Evolutionary conservation across 305 asterid genomes (phyloP).

Genomic region (Plantago lanceolata): DNA sequence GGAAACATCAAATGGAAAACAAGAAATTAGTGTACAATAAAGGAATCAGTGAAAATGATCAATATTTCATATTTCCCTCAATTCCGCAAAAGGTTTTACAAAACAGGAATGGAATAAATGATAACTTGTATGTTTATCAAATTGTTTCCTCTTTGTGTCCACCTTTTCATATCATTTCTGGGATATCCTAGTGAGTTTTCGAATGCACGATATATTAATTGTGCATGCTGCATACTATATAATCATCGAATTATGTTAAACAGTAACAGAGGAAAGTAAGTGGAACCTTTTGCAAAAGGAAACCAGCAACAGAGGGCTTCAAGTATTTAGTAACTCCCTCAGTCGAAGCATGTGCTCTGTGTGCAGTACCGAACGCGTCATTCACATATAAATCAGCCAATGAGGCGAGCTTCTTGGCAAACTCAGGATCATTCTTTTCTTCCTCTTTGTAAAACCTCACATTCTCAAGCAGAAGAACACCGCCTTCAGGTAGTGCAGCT

Average conservation of each 20-base stretch:
- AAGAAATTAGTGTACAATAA: not conserved
- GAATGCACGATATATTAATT: no score
- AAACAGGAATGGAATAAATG: no score
- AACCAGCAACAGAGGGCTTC: conserved; percentile 85
- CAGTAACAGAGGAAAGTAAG: conserved; percentile 6
- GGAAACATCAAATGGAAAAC: conserved; percentile 18
- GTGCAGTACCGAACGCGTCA: conserved; percentile 89
- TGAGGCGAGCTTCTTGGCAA: conserved; percentile 81
- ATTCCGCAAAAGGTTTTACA: no score
- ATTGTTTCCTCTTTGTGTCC: no score
- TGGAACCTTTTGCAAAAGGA: conserved; percentile 74
- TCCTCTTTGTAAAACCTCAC: conserved; percentile 85
- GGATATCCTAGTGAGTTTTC: no score
- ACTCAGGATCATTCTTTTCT: conserved; percentile 81
- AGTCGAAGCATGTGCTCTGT: conserved; percentile 86
- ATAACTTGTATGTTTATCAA: no score
- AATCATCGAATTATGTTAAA: not conserved
- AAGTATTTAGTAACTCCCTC: conserved; percentile 79
- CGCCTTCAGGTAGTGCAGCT: conserved; percentile 58
- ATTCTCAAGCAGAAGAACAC: conserved; percentile 72
- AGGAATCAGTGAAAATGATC: no score
- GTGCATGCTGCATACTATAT: not conserved
- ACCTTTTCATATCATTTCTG: no score
- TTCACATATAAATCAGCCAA: conserved; percentile 73
- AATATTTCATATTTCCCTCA: no score